Percentiles rank a stretch among this genome's conserved stretches.
These are phyloP conservation scores for Agastache rugosa DNA, from an alignment of 257 asterid genomes.

Conservation along the genomic window DNA sequence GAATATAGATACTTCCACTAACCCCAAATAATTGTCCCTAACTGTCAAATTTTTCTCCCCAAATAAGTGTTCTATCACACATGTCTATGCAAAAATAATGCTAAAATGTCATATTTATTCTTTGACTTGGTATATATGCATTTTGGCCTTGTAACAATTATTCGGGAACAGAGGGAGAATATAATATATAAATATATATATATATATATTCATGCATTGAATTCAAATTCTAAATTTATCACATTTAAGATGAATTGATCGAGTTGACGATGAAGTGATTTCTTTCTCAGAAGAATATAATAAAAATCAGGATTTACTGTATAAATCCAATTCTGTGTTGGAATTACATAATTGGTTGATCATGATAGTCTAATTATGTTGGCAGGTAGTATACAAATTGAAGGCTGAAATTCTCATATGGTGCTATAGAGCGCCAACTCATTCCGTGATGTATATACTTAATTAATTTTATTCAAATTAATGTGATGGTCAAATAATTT, in stretches of 20 bases:
- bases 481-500: neutral
- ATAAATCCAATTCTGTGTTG: neutral
- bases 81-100: too few species aligned
- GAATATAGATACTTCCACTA: too few species aligned
- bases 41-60: too few species aligned
- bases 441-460: neutral
- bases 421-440: neutral
- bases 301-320: neutral
- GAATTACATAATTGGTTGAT: neutral
- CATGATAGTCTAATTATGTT: neutral
- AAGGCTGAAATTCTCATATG: neutral
- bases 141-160: too few species aligned
- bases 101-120: too few species aligned
- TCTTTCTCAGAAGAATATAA: neutral
- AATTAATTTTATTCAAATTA: neutral
- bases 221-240: neutral
- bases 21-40: too few species aligned
- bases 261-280: neutral
- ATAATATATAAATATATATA: too few species aligned
- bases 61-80: too few species aligned
- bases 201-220: neutral
- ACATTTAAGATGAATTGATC: neutral
- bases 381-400: neutral
- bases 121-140: too few species aligned
- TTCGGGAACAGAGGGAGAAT: too few species aligned